phyloP scores from a whole-genome alignment of 495 filamentous ascomycete species.

The Aspergillus diversus region DNA sequence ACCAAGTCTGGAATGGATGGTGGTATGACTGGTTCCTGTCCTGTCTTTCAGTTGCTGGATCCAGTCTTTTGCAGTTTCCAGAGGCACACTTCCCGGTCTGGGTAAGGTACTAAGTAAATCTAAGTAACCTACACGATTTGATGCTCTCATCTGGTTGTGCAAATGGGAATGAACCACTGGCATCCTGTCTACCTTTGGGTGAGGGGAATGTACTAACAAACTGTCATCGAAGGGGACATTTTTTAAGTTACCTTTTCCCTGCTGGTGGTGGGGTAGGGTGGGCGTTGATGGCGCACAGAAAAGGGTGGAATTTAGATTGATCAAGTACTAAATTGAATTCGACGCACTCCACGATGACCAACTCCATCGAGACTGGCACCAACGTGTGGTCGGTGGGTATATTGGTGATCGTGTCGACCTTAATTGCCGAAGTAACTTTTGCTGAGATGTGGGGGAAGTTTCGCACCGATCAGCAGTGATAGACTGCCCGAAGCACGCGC shows the following conservation, averaged over 20 bases:
- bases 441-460: background rate
- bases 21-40: conserved; percentile 12
- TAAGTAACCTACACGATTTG: background rate
- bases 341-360: no score
- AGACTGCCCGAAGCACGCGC: no score
- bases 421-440: background rate
- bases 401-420: background rate
- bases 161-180: background rate
- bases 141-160: background rate
- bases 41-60: background rate
- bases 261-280: background rate
- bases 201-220: background rate
- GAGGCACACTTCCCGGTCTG: background rate
- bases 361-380: no score
- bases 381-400: background rate
- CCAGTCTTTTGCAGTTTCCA: background rate
- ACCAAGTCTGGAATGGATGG: background rate
- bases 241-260: background rate
- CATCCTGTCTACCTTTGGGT: no score
- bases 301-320: no score
- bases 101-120: background rate
- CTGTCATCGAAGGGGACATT: background rate
- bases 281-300: no score
- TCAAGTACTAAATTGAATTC: no score
- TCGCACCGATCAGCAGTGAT: background rate